phyloP scores from a whole-genome alignment of 345 rosid genomes.

The Salix viminalis region DNA sequence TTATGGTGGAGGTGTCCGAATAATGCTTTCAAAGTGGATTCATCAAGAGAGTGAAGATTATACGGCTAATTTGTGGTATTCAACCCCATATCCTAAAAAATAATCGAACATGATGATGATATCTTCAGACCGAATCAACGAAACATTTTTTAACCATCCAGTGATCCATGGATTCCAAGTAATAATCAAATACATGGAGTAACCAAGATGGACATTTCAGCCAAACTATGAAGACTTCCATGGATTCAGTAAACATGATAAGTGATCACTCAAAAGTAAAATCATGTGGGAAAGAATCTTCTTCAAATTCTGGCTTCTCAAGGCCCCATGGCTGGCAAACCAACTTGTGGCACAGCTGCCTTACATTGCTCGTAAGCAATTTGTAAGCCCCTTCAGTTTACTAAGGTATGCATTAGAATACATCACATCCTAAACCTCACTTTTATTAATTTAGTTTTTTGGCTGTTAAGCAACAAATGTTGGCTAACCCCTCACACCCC shows the following conservation, averaged over 20 bases:
- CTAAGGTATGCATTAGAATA: background rate
- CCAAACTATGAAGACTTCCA: background rate
- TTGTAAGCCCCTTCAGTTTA: background rate
- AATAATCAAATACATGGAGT: background rate
- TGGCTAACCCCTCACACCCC: background rate
- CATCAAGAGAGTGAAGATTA: background rate
- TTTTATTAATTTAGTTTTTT: background rate
- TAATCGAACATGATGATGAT: too few relatives aligned
- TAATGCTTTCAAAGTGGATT: background rate
- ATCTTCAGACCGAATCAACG: background rate
- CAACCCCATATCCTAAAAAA: too few relatives aligned
- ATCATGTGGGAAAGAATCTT: background rate
- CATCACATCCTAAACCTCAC: background rate
- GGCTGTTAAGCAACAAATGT: background rate
- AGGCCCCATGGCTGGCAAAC: background rate
- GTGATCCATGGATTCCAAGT: background rate
- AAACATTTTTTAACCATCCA: background rate
- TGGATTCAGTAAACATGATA: background rate
- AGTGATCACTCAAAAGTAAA: background rate
- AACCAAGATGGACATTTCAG: background rate
- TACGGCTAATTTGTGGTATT: background rate
- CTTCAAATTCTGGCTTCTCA: background rate
- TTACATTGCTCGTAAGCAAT: background rate
- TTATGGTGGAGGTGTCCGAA: background rate
- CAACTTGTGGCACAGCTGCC: background rate